These are phyloP conservation scores for Ceratocystis papillata DNA, from an alignment of 2,329 filamentous ascomycete species.

Conservation along the genomic window DNA sequence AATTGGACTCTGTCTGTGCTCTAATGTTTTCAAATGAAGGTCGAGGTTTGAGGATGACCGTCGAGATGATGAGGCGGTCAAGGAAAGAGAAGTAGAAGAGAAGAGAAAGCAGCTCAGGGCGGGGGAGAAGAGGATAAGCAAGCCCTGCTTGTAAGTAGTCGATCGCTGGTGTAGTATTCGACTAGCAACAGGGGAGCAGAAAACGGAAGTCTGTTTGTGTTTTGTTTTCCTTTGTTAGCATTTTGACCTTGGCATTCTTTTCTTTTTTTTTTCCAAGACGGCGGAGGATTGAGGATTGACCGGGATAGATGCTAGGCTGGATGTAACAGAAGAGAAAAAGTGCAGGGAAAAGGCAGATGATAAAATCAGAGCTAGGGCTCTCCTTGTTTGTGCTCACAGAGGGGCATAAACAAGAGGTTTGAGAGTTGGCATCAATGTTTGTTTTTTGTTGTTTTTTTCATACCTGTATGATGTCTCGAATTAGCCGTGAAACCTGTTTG, in stretches of 20 bases:
- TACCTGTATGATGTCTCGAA: background rate
- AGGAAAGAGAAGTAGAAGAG: background rate
- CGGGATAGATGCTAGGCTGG: constrained; percentile 1
- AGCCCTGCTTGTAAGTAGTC: constrained; percentile 10
- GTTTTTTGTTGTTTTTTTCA: background rate
- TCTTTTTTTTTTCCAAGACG: background rate
- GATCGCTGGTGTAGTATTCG: background rate
- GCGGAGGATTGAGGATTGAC: constrained; percentile 12
- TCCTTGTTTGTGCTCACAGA: background rate
- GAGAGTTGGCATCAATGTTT: background rate
- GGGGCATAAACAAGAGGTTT: constrained; percentile 2
- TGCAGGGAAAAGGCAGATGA: background rate
- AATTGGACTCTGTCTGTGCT: background rate
- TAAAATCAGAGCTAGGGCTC: constrained; percentile 1
- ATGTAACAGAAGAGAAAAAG: constrained; percentile 10
- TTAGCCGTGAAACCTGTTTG: no score
- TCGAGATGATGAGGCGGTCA: constrained; percentile 7
- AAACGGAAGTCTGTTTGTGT: constrained; percentile 15
- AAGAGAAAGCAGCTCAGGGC: background rate
- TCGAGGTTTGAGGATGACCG: constrained; percentile 2
- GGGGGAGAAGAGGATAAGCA: background rate
- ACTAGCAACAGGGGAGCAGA: background rate
- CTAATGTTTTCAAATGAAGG: background rate
- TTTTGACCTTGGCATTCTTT: background rate
- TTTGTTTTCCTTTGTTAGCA: constrained; percentile 9